phyloP scores from a whole-genome alignment of 345 rosid genomes.

The Geranium rotundifolium region DNA sequence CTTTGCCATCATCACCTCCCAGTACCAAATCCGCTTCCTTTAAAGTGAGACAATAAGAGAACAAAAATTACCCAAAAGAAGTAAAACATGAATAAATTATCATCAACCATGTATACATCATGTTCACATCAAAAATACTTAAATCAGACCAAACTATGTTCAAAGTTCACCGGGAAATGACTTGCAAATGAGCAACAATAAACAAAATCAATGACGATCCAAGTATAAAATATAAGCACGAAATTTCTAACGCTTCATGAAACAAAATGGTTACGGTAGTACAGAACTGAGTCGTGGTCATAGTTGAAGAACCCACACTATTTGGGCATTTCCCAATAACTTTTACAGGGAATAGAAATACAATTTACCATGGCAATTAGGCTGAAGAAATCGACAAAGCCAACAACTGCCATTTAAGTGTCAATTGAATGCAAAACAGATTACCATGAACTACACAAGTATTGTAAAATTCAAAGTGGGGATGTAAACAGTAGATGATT shows the following conservation, averaged over 20 bases:
- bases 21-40: slow-evolving; percentile 91
- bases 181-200: not conserved
- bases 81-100: too few species aligned
- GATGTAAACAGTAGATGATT: not conserved
- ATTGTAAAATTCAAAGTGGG: not conserved
- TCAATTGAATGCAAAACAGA: not conserved
- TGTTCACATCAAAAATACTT: not conserved
- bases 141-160: not conserved
- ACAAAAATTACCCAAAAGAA: slow-evolving; percentile 3
- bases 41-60: slow-evolving; percentile 2
- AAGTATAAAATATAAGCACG: not conserved
- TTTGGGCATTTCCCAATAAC: too few species aligned
- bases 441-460: not conserved
- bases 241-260: not conserved
- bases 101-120: not conserved
- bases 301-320: not conserved
- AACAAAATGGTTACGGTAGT: not conserved
- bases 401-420: too few species aligned
- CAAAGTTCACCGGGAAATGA: not conserved
- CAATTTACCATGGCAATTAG: not conserved
- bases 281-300: not conserved
- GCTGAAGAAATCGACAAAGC: too few species aligned
- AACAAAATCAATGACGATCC: not conserved
- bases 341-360: not conserved
- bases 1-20: slow-evolving; percentile 97